Base-by-base conservation (phyloP, 2,329 filamentous ascomycete species). In the Trichoderma harzianum region DNA sequence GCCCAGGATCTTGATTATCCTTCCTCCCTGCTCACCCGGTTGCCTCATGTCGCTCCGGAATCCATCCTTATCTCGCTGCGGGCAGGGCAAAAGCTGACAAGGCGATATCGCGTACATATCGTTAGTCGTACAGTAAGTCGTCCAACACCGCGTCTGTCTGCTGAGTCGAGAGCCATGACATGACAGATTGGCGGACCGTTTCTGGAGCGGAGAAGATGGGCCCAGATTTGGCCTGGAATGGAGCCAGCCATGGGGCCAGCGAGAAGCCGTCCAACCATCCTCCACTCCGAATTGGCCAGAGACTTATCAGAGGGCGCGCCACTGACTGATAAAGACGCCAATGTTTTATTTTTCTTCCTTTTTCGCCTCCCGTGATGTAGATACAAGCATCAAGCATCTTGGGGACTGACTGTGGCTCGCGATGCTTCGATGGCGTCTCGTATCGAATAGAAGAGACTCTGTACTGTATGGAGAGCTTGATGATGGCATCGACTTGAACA, bases 301-400 rank as follows among this genome's bases (percentile, higher is more conserved):
- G 30, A 60, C 36, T 30, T 69, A 60, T 69, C 65, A 7, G 28
- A 53, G 36, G 30, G 61, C 18, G 34, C 47, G 61, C 61, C 69
- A 65, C 69, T 71, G 69, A 71, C 69, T 71, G 69, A 71, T 71
- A 65, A 58, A 66, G 60, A 16, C 12, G 8, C 57, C 68, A 5
- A 24, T 21, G 21, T 21, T 51, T 51, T 51, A 12, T n/a, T 53
- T 69, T 69, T 28, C 26, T 28, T 28, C 26, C 26, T 30, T 30
- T 62, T 69, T 67, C 36, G 55, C 66, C 26, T 61, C 55, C 26
- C 36, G 55, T 61, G 55, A 34, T 69, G 55, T 14, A 21, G 39
- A 43, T 43, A n/a, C 39, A n/a, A 43, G 39, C 39, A 43, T 43
- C 21, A 21, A 34, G 24, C 34, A 30, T 58, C 34, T 21, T 58